A percentile compares a stretch with the other conserved stretches of the same genome.
phyloP scores from a whole-genome alignment of 2,329 filamentous ascomycete genomes.

The Paraphaeosphaeria minitans region DNA sequence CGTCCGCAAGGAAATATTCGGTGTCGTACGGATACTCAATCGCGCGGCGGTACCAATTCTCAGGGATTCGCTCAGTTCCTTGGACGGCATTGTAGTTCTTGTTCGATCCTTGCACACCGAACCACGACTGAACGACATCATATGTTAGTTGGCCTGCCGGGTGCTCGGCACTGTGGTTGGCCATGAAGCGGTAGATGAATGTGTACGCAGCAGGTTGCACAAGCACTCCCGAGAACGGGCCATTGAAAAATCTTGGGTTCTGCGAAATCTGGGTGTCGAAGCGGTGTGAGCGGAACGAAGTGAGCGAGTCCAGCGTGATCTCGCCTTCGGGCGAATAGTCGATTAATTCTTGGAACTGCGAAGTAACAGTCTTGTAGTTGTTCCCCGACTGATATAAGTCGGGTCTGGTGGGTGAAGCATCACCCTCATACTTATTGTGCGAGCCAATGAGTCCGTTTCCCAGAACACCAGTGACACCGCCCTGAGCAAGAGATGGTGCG shows the following conservation, averaged over 20 bases:
- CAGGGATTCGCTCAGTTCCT: neutral
- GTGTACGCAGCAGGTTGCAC: too few relatives aligned
- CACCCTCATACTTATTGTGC: conserved; percentile 1
- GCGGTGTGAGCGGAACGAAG: too few relatives aligned
- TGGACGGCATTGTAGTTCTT: neutral
- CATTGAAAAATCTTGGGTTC: too few relatives aligned
- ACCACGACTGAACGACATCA: neutral
- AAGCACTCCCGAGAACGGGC: too few relatives aligned
- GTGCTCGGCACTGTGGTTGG: neutral
- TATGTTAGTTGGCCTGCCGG: neutral
- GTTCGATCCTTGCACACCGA: neutral
- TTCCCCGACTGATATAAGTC: too few relatives aligned
- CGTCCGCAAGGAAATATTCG: too few relatives aligned
- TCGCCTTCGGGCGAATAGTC: neutral
- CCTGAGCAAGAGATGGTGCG: too few relatives aligned
- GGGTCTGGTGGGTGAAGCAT: neutral
- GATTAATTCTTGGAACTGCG: neutral
- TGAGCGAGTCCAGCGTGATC: too few relatives aligned
- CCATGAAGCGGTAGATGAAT: neutral
- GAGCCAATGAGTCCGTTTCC: neutral
- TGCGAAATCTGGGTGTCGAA: too few relatives aligned
- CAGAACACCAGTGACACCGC: too few relatives aligned
- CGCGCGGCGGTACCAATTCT: neutral
- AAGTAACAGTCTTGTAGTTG: neutral
- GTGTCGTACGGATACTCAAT: too few relatives aligned